phyloP scores from a whole-genome alignment of 2,329 filamentous ascomycete species.

The Fusarium sp. region DNA sequence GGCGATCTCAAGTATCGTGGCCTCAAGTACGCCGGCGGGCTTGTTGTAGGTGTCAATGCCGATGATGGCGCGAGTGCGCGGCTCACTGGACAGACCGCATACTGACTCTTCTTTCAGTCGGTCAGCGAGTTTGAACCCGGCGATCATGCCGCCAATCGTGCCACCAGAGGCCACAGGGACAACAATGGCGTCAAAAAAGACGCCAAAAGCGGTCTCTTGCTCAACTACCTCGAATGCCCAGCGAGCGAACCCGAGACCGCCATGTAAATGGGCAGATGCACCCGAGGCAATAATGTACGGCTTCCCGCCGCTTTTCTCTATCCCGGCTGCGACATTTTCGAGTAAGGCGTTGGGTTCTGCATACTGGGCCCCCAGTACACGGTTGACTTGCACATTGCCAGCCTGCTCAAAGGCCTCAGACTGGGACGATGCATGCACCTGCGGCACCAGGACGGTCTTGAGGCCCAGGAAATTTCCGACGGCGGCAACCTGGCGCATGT shows the following conservation, averaged over 20 bases:
- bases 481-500: conserved; percentile 55
- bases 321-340: not conserved
- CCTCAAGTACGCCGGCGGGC: not conserved
- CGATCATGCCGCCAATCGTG: conserved; percentile 13
- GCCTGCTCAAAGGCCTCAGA: not conserved
- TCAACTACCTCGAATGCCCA: not conserved
- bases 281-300: not conserved
- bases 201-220: not conserved
- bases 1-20: not conserved
- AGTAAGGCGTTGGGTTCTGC: not conserved
- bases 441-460: not conserved
- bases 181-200: conserved; percentile 5
- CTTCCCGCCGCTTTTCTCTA: not conserved
- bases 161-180: conserved; percentile 15
- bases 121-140: conserved; percentile 11
- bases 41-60: conserved; percentile 8
- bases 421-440: not conserved
- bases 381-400: not conserved
- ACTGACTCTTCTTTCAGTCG: not conserved
- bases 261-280: not conserved
- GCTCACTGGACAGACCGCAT: no score
- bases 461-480: conserved; percentile 22
- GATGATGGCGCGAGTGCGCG: not conserved
- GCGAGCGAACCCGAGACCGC: not conserved
- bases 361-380: not conserved